Conservation (phyloP, 352 stramenopile genomes). For the Phytophthora pluvialis region DNA sequence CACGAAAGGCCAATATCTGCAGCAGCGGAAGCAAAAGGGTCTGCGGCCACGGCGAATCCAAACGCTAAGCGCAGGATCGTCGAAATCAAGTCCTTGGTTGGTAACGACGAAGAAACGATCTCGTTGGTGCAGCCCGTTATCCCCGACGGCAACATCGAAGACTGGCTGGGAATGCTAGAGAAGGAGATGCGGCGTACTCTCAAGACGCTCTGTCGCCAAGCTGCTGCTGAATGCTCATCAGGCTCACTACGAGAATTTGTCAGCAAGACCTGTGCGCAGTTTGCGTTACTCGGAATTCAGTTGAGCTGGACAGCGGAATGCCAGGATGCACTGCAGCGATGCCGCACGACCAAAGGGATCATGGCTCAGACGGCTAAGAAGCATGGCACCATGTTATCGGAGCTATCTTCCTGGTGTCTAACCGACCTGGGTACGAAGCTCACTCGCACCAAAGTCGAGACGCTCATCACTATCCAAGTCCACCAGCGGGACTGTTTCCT, state of each 20-base stretch:
- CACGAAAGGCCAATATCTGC: conserved; percentile 49
- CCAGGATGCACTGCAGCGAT: conserved; percentile 78
- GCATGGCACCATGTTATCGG: conserved; percentile 80
- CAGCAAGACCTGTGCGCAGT: conserved; percentile 73
- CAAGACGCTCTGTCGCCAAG: conserved; percentile 68
- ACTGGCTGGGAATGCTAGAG: conserved; percentile 79
- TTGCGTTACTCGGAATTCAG: conserved; percentile 79
- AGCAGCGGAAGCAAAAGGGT: conserved; percentile 12
- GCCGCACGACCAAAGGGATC: conserved; percentile 81
- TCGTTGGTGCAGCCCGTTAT: conserved; percentile 55
- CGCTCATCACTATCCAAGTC: conserved; percentile 94
- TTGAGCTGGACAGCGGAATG: conserved; percentile 80
- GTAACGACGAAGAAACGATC: conserved; percentile 81
- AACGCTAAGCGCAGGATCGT: conserved; percentile 70
- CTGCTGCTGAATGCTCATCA: conserved; percentile 55
- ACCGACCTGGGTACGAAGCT: conserved; percentile 91
- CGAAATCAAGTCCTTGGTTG: conserved; percentile 76
- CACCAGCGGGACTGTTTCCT: conserved; percentile 87
- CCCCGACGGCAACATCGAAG: conserved; percentile 84
- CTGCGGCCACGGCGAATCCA: conserved; percentile 16
- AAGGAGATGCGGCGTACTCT: conserved; percentile 74
- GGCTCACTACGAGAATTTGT: conserved; percentile 73
- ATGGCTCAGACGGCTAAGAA: conserved; percentile 87
- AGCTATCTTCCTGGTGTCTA: conserved; percentile 92
- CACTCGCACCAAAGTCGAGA: conserved; percentile 94